Evolutionary conservation across 1,284 basidiomycete species (phyloP).

Genomic region (Naganishia sp.): DNA sequence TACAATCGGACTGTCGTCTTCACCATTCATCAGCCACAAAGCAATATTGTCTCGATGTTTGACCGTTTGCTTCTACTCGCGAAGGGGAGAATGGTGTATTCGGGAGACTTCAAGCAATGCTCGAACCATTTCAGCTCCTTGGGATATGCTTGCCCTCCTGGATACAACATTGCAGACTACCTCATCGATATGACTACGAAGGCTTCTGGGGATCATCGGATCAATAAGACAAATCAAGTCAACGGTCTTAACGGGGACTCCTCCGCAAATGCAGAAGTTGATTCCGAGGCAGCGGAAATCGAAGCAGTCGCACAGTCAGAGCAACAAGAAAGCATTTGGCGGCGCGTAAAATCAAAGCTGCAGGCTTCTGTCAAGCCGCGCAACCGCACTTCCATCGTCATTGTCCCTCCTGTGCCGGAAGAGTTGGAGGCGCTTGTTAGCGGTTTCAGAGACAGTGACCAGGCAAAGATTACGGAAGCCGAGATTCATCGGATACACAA

Average conservation of each 20-base stretch:
- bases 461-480: constrained; percentile 64
- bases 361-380: constrained; percentile 15
- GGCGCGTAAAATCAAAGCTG: neutral
- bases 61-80: constrained; percentile 87
- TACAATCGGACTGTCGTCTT: constrained; percentile 96
- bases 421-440: constrained; percentile 74
- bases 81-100: constrained; percentile 78
- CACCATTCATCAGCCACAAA: constrained; percentile 97
- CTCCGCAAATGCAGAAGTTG: constrained; percentile 16
- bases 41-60: constrained; percentile 93
- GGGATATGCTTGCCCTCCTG: constrained; percentile 83
- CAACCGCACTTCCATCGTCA: constrained; percentile 43
- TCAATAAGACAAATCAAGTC: constrained; percentile 51
- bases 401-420: constrained; percentile 59
- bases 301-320: constrained; percentile 12
- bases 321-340: constrained; percentile 1
- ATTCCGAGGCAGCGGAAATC: constrained; percentile 19
- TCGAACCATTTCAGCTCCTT: constrained; percentile 77
- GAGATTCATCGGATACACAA: constrained; percentile 63
- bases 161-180: constrained; percentile 96
- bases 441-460: constrained; percentile 67
- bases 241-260: constrained; percentile 19
- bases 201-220: constrained; percentile 55
- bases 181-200: constrained; percentile 88
- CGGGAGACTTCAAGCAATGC: constrained; percentile 71